A percentile compares a stretch with the other conserved stretches of the same genome.
Conservation (phyloP, 768 basidiomycete species). For the Suillus americanus region DNA sequence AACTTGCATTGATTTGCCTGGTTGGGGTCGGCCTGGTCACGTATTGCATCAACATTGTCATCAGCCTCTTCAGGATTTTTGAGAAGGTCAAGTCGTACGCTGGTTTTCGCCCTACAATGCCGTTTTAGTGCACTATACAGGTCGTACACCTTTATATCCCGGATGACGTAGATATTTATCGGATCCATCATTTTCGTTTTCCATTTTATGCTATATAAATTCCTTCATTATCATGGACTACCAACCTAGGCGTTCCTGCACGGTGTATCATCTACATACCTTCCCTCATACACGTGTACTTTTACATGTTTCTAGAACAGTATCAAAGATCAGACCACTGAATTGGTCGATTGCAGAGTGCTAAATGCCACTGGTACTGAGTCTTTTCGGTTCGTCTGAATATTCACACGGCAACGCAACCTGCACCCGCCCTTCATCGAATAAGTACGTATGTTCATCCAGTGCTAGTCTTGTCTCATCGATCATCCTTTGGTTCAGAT, state of each 20-base stretch:
- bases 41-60: constrained; percentile 83
- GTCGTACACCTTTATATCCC: not conserved
- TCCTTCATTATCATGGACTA: not conserved
- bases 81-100: constrained; percentile 84
- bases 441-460: not conserved
- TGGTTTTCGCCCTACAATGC: constrained; percentile 24
- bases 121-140: not conserved
- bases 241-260: not conserved
- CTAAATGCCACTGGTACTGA: not conserved
- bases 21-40: constrained; percentile 75
- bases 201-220: not conserved
- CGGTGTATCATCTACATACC: not conserved
- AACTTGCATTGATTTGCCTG: constrained; percentile 75
- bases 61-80: constrained; percentile 83
- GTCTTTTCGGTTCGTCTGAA: not conserved
- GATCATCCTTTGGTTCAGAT: constrained; percentile 12
- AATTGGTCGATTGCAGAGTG: not conserved
- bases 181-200: not conserved
- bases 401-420: not conserved
- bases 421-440: not conserved
- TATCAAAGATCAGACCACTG: not conserved
- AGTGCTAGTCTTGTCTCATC: not conserved
- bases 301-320: too few species aligned
- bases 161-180: not conserved
- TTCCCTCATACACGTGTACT: not conserved